Conservation (phyloP, 176 grass and related monocot genomes). For the Chloris gayana region DNA sequence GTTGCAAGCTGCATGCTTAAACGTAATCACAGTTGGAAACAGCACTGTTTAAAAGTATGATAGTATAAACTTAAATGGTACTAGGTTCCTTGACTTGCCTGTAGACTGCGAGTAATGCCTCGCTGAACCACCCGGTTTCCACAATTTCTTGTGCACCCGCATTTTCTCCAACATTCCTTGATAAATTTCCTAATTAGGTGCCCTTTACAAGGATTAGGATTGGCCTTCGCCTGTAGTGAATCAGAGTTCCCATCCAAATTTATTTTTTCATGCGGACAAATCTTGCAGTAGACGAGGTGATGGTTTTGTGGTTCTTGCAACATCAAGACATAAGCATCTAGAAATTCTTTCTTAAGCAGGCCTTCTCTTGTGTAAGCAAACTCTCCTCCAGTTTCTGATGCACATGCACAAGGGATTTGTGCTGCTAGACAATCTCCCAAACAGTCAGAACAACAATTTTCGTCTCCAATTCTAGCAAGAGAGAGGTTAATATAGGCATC, state of each 20-base stretch:
- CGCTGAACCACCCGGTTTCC: constrained; percentile 90
- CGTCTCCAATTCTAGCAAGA: constrained; percentile 88
- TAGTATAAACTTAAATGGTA: background rate
- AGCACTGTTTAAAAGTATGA: constrained; percentile 27
- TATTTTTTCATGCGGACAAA: constrained; percentile 62
- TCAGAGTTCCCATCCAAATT: constrained; percentile 32
- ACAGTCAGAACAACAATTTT: constrained; percentile 73
- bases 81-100: constrained; percentile 47
- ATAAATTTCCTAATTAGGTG: constrained; percentile 77
- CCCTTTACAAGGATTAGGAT: constrained; percentile 75
- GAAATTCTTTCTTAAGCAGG: constrained; percentile 58
- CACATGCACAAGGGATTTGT: constrained; percentile 72
- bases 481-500: constrained; percentile 69
- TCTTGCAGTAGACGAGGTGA: constrained; percentile 50
- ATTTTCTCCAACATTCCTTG: constrained; percentile 97
- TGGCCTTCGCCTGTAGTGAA: constrained; percentile 30
- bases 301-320: constrained; percentile 43
- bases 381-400: constrained; percentile 72
- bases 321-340: constrained; percentile 59
- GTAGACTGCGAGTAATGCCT: constrained; percentile 67
- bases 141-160: constrained; percentile 70
- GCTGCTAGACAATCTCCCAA: constrained; percentile 66
- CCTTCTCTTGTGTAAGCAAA: constrained; percentile 78
- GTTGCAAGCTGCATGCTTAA: background rate
- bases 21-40: background rate